Base-by-base conservation (phyloP, 2,329 filamentous ascomycete genomes). In the Fonsecaea multimorphosa region DNA sequence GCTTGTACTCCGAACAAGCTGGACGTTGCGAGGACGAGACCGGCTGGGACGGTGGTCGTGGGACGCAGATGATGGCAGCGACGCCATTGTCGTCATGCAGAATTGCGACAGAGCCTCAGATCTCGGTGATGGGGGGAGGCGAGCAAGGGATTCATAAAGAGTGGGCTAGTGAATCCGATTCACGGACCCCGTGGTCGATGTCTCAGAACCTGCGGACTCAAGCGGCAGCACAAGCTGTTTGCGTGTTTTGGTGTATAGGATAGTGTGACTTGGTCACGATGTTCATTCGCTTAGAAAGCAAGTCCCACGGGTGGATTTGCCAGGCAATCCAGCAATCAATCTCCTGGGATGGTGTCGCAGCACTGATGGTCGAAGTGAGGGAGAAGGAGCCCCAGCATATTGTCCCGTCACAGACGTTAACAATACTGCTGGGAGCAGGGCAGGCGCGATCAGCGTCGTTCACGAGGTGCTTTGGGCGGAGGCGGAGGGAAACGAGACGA, bases 321-420 rank as follows among this genome's bases (percentile, higher is more conserved):
- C 54, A n/a, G 38, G 24, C 44, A 52, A 34, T 52, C 32, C 24
- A 34, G 52, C n/a, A 58, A 31, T 69, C 67, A 69, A 64, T 69
- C 67, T 63, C 67, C 67, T 53, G 67, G 67, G 36, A 67, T 64
- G 55, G 65, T 65, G 38, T 67, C 67, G 53, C 67, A 52, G 59
- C 67, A 34, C 38, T 49, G 53, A 40, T 69, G 64, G 56, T 53
- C 22, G 55, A 59, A 61, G 38, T 51, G 56, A 36, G 32, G 38
- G 46, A 58, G 67, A 27, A 46, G 38, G 31, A 60, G 67, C 53
- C 51, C 55, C 51, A 63, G 65, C 67, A 69, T 69, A 53, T 65
- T 69, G 65, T 52, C 62, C 29, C 58, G 62, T 63, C 59, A 56
- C 63, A 31, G 61, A 64, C 46, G 58, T 32, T 44, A 62, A 64